Evolutionary conservation across 345 rosid genomes (phyloP).

Genomic region (Boechera retrofracta): DNA sequence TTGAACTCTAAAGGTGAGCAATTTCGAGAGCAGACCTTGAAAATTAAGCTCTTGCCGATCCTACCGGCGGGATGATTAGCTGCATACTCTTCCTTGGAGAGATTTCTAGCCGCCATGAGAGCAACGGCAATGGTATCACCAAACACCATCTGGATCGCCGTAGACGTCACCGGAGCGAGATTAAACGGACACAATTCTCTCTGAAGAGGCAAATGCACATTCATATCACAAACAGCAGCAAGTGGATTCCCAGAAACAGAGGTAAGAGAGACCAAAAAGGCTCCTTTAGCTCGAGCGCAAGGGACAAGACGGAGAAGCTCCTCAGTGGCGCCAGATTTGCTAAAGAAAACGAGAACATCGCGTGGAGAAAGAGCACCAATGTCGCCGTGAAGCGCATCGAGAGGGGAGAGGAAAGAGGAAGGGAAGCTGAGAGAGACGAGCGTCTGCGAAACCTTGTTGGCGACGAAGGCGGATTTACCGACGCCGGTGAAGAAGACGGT

Average conservation of each 20-base stretch:
- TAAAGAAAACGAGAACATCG: slow-evolving; percentile 80
- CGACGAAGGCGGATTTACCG: slow-evolving; percentile 95
- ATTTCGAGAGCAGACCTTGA: slow-evolving; percentile 62
- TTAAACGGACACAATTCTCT: slow-evolving; percentile 93
- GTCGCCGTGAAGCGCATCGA: slow-evolving; percentile 96
- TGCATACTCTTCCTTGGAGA: slow-evolving; percentile 84
- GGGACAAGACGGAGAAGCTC: slow-evolving; percentile 89
- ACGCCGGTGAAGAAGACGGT: slow-evolving; percentile 91
- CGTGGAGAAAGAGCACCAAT: slow-evolving; percentile 65
- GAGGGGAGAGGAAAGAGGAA: slow-evolving; percentile 78
- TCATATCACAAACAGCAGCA: slow-evolving; percentile 69
- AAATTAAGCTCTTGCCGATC: slow-evolving; percentile 91
- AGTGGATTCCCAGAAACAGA: slow-evolving; percentile 78
- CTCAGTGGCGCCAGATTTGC: slow-evolving; percentile 88
- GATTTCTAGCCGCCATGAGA: slow-evolving; percentile 85
- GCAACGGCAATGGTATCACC: slow-evolving; percentile 99
- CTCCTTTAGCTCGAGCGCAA: slow-evolving; percentile 85
- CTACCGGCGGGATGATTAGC: slow-evolving; percentile 96
- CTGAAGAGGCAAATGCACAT: slow-evolving; percentile 82
- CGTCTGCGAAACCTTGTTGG: slow-evolving; percentile 91
- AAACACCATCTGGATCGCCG: slow-evolving; percentile 97
- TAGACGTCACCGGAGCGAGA: slow-evolving; percentile 96
- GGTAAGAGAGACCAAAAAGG: slow-evolving; percentile 73
- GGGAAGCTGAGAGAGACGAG: slow-evolving; percentile 80
- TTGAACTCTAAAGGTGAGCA: background rate